phyloP scores from a whole-genome alignment of 2,329 filamentous ascomycete genomes.

The Paradendryphiella salina region DNA sequence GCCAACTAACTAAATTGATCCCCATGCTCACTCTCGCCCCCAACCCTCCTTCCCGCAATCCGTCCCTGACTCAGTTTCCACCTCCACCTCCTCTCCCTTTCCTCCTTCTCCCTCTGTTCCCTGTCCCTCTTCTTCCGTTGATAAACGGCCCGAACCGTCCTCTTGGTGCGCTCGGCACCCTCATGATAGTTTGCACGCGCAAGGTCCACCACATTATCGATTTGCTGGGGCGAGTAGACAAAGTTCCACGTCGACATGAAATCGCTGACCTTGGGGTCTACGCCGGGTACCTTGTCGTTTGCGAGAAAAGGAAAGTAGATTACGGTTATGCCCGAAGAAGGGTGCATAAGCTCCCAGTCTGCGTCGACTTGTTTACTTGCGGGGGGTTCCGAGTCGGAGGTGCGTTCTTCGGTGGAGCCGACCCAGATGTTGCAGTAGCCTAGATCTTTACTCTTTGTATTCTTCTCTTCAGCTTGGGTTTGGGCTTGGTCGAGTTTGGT shows the following conservation, averaged over 20 bases:
- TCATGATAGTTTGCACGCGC: constrained; percentile 86
- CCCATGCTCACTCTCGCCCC: constrained; percentile 58
- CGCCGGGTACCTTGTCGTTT: constrained; percentile 75
- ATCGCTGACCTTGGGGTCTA: constrained; percentile 81
- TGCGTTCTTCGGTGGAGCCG: constrained; percentile 76
- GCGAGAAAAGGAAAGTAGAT: constrained; percentile 88
- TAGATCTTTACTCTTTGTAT: constrained; percentile 56
- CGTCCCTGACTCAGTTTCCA: constrained; percentile 53
- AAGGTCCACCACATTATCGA: constrained; percentile 80
- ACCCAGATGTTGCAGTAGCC: constrained; percentile 96
- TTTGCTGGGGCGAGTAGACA: constrained; percentile 86
- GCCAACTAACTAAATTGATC: constrained; percentile 64
- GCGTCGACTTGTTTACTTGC: constrained; percentile 62
- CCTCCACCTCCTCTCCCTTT: constrained; percentile 43
- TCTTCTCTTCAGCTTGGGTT: constrained; percentile 13
- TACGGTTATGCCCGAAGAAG: constrained; percentile 82
- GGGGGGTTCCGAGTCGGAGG: constrained; percentile 58
- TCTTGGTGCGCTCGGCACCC: constrained; percentile 74
- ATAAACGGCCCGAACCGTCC: constrained; percentile 84
- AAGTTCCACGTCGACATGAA: constrained; percentile 99
- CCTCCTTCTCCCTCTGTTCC: constrained; percentile 55
- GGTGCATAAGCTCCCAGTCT: constrained; percentile 67
- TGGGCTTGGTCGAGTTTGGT: constrained; percentile 65
- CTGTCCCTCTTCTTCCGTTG: constrained; percentile 80
- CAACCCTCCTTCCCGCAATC: constrained; percentile 57